phyloP scores from a whole-genome alignment of 768 basidiomycete genomes.

The Pseudohyphozyma bogoriensis region DNA sequence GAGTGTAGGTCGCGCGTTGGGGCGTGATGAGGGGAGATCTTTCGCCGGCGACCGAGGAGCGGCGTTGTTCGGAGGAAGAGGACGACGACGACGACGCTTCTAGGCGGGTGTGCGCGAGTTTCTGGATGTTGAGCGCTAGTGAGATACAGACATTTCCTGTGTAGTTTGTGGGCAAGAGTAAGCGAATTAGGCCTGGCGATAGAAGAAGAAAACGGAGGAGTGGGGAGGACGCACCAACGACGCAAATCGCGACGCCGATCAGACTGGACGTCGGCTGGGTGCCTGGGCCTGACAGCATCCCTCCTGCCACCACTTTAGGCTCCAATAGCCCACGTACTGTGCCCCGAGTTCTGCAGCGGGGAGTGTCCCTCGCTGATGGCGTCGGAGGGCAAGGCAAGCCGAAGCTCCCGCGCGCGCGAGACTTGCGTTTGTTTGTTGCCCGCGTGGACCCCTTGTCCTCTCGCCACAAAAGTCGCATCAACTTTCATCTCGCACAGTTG shows the following conservation, averaged over 20 bases:
- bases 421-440: neutral
- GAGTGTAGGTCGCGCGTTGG: neutral
- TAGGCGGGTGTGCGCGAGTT: neutral
- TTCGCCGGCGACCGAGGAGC: neutral
- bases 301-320: neutral
- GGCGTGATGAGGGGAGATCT: neutral
- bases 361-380: no score
- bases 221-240: neutral
- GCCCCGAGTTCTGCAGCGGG: no score
- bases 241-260: neutral
- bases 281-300: neutral
- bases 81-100: neutral
- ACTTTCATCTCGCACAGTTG: neutral
- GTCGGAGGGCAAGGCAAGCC: no score
- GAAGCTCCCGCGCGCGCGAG: neutral
- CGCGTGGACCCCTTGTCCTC: neutral
- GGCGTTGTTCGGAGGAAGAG: neutral
- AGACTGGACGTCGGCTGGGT: neutral
- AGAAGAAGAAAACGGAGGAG: neutral
- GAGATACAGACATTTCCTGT: neutral
- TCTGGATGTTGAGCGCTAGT: slow-evolving; percentile 1
- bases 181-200: neutral
- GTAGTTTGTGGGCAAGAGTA: neutral
- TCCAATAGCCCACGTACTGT: no score
- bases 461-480: neutral